Base-by-base conservation (phyloP, 139 green algal species). In the Marvania coccoides region DNA sequence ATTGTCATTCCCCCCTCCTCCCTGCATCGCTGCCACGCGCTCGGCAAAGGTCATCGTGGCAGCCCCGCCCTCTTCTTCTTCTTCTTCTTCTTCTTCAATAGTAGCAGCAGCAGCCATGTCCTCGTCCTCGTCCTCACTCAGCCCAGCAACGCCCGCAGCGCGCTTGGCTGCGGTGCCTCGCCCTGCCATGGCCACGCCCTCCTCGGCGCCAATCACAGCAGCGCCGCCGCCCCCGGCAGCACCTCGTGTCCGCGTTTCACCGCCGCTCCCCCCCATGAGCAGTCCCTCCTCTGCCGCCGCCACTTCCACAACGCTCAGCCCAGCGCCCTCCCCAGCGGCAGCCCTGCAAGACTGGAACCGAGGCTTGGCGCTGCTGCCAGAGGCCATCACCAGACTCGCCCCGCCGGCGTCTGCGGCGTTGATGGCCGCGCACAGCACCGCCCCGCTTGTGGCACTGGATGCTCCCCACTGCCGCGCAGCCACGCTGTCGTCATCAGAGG, bases 31-130 rank as follows among this genome's bases (percentile, higher is more conserved):
- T 31, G 47, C 63, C 28, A 71, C 26, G 33, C 63, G 30, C 46
- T 71, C 63, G 9, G 63, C 63, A 71, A 71, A 71, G 6, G 63
- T 71, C n/a, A n/a, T n/a, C n/a, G n/a, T n/a, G n/a, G n/a, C n/a
- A 9, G 45, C 15, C 19, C 45, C 54, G n/a, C 39, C 45, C 9
- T 63, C 63, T 9, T 62, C 13, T 38, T 56, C 38, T 14, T 56
- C 62, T 6, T 63, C 34, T 13, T 26, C 60, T 38, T 9, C 31
- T 19, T 57, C 37, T 64, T 42, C 42, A 30, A 53, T 35, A 14
- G 30, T 8, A 12, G 28, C 34, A 38, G 54, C 62, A 39, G 34
- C 28, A 6, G 40, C 28, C 5, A 45, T 42, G 9, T 48, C 47
- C 28, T 71, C 26, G 15, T 63, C 47, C 29, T 31, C 62, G 0